Base-by-base conservation (phyloP, 2,329 filamentous ascomycete genomes). In the Ophiostoma triangulosporum region DNA sequence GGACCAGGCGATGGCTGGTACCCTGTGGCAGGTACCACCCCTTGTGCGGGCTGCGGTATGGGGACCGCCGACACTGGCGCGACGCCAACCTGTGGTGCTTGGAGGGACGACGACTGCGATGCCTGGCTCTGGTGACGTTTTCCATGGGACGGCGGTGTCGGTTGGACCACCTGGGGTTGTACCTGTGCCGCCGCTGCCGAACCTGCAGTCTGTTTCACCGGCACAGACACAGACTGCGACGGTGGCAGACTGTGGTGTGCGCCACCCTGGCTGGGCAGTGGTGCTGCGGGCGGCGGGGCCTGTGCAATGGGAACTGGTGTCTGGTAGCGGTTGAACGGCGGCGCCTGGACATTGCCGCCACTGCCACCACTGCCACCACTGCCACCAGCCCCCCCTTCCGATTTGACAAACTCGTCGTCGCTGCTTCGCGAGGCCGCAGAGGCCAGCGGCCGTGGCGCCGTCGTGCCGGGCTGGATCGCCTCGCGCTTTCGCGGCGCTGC, bases 371-470 rank as follows among this genome's bases (percentile, higher is more conserved):
- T 11, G 31, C 4, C 9, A 14, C 5, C 31, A 33, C 31, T 14
- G 31, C 31, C 31, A 11, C 31, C 31, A n/a, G 17, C 38, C 22
- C 20, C 11, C 4, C 20, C 38, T 17, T 79, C 76, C 51, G 69
- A 61, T 63, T 78, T 78, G 49, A 69, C n/a, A 17, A 32, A 22
- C 20, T 31, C 57, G 35, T 54, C 57, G 3, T 50, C 55, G 51
- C 50, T 50, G 58, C 58, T 50, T 54, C 58, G 49, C 56, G 50
- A 15, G 54, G 29, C 31, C 43, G 51, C 51, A 15, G 56, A 31
- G 3, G 56, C 54, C 31, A 58, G 56, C 27, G 53, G 49, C 22
- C 58, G 58, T 22, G 45, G 55, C n/a, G 48, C 52, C 6, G 31
- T 24, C 11, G 43, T 9, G 4, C 24, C 32, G 35, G 27, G 36